Evolutionary conservation across 2,329 filamentous ascomycete genomes (phyloP).

Genomic region (Ceratocystis colombiana): DNA sequence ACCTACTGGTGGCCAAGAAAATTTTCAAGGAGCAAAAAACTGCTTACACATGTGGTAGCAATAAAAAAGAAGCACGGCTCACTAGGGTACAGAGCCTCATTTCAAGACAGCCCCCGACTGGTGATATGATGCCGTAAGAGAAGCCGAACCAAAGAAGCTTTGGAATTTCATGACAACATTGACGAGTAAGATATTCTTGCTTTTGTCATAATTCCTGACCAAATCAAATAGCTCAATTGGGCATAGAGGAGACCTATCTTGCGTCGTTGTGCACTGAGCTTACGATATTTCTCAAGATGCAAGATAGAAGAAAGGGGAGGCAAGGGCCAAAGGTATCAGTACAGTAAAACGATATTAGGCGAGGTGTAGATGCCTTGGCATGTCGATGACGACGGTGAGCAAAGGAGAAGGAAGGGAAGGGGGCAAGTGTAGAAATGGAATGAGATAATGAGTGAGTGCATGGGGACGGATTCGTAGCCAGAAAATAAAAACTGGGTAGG

Average conservation of each 20-base stretch:
- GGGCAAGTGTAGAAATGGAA: neutral
- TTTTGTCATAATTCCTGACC: neutral
- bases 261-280: neutral
- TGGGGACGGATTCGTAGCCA: neutral
- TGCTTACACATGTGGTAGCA: neutral
- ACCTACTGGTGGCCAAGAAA: neutral
- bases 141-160: neutral
- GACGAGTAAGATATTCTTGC: neutral
- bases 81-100: constrained; percentile 9
- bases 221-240: neutral
- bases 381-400: neutral
- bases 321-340: constrained; percentile 1
- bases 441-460: neutral
- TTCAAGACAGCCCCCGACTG: neutral
- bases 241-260: neutral
- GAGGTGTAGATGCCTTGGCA: neutral
- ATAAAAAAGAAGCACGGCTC: constrained; percentile 3
- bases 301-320: neutral
- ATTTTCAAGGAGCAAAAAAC: constrained; percentile 11
- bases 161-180: neutral
- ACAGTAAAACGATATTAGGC: neutral
- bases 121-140: neutral
- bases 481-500: neutral
- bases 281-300: neutral
- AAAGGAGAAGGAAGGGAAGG: neutral